A percentile compares a stretch with the other conserved stretches of the same genome.
These are phyloP conservation scores for Millerago galiae DNA, from an alignment of 805 yeast genomes.

Conservation along the genomic window DNA sequence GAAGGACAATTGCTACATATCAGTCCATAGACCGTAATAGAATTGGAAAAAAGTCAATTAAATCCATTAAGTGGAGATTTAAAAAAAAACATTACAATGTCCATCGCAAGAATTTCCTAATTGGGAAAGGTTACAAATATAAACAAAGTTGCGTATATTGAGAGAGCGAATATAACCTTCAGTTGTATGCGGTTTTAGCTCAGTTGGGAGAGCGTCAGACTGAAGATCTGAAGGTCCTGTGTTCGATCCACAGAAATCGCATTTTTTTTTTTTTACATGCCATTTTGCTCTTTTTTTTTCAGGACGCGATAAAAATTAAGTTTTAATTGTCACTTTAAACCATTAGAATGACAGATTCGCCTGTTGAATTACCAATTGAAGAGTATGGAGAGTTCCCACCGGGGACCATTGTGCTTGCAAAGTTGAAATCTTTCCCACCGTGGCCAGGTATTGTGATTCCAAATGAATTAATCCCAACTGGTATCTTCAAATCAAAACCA, in stretches of 20 bases:
- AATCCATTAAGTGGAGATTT: too few species aligned
- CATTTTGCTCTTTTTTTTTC: not conserved
- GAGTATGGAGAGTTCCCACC: slow-evolving; percentile 31
- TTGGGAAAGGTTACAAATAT: not conserved
- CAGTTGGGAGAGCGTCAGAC: slow-evolving; percentile 30
- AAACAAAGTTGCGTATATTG: too few species aligned
- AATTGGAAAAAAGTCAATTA: too few species aligned
- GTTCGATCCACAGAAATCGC: slow-evolving; percentile 74
- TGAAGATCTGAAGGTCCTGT: slow-evolving; percentile 70
- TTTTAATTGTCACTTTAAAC: too few species aligned
- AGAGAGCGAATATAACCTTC: too few species aligned
- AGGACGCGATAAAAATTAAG: too few species aligned
- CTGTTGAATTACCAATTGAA: slow-evolving; percentile 1
- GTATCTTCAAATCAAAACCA: slow-evolving; percentile 45
- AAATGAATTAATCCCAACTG: slow-evolving; percentile 50
- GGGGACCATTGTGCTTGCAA: slow-evolving; percentile 61
- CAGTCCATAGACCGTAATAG: too few species aligned
- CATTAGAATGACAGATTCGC: slow-evolving; percentile 1
- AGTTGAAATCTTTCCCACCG: slow-evolving; percentile 80
- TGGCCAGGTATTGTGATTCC: slow-evolving; percentile 88
- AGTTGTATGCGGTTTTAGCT: slow-evolving; percentile 25
- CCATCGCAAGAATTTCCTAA: not conserved
- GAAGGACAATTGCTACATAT: too few species aligned
- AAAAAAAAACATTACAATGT: too few species aligned
- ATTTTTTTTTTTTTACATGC: slow-evolving; percentile 17